A percentile compares a stretch with the other conserved stretches of the same genome.
These are phyloP conservation scores for Cryptococcus jaspeensis DNA, from an alignment of 1,284 basidiomycete species.

Conservation along the genomic window DNA sequence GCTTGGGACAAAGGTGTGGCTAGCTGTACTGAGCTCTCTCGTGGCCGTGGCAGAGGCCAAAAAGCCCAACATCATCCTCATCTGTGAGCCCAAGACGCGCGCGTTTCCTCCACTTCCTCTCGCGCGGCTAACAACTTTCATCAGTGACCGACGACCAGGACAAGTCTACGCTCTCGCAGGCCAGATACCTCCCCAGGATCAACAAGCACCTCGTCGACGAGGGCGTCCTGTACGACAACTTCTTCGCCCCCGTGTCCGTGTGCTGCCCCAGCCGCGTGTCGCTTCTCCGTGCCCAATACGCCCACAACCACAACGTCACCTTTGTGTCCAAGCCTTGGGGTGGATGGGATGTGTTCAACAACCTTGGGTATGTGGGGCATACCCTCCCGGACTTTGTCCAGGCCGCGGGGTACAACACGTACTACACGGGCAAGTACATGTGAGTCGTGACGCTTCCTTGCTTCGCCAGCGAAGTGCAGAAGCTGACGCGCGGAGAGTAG, in stretches of 20 bases:
- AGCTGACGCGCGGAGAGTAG: conserved; percentile 4
- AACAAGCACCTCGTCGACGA: conserved; percentile 24
- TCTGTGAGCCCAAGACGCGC: conserved; percentile 17
- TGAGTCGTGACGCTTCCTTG: background rate
- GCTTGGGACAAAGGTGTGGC: no score
- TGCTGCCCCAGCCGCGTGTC: conserved; percentile 39
- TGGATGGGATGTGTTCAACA: conserved; percentile 38
- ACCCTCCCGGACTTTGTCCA: conserved; percentile 38
- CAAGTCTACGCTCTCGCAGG: conserved; percentile 14
- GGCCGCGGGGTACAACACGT: conserved; percentile 35
- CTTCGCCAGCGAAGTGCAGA: background rate
- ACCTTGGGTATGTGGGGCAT: conserved; percentile 31
- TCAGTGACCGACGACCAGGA: conserved; percentile 37
- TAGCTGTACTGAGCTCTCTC: background rate
- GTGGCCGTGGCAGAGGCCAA: background rate
- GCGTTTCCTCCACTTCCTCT: background rate
- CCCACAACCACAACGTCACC: conserved; percentile 43
- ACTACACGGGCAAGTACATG: conserved; percentile 44
- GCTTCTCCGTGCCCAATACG: conserved; percentile 33
- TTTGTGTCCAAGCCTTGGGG: conserved; percentile 32
- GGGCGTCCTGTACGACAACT: conserved; percentile 29
- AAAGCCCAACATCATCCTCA: conserved; percentile 32
- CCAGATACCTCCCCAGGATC: conserved; percentile 20
- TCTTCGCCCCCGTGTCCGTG: conserved; percentile 32
- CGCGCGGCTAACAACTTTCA: no score